Percentiles rank a stretch among this genome's conserved stretches.
phyloP scores from a whole-genome alignment of 441 rosid species.

The Populus hybrid region DNA sequence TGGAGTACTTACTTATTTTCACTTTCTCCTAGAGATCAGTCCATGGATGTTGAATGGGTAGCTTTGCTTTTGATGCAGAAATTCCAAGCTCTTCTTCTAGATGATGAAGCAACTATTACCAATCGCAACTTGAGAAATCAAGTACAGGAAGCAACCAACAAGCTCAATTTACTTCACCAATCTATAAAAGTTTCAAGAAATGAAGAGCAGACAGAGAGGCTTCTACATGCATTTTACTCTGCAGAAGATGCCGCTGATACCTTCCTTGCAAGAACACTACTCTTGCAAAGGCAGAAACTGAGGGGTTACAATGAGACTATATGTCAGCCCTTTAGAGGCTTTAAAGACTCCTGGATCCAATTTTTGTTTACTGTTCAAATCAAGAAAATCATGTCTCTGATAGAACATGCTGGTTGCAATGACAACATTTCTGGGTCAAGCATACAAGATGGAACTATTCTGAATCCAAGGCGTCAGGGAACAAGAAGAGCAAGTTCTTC shows the following conservation, averaged over 20 bases:
- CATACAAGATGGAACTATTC: neutral
- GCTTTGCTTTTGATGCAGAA: neutral
- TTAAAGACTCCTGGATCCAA: neutral
- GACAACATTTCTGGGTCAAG: neutral
- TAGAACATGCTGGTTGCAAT: neutral
- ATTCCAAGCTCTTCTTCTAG: constrained; percentile 2
- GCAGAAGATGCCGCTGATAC: neutral
- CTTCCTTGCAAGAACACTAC: neutral
- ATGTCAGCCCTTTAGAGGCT: neutral
- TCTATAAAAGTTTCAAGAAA: neutral
- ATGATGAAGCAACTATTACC: neutral
- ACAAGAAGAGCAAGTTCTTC: neutral
- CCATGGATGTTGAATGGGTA: constrained; percentile 1
- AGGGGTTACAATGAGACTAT: neutral
- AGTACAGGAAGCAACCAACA: neutral
- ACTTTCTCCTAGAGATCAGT: neutral
- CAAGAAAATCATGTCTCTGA: neutral
- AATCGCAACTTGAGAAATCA: neutral
- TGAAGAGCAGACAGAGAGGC: neutral
- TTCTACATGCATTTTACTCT: neutral
- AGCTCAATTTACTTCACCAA: neutral
- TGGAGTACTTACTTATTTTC: neutral
- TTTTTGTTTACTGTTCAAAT: neutral
- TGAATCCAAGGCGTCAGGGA: neutral
- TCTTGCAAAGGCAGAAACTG: neutral